phyloP scores from a whole-genome alignment of 2,329 filamentous ascomycete species.

The Cladophialophora bantiana region DNA sequence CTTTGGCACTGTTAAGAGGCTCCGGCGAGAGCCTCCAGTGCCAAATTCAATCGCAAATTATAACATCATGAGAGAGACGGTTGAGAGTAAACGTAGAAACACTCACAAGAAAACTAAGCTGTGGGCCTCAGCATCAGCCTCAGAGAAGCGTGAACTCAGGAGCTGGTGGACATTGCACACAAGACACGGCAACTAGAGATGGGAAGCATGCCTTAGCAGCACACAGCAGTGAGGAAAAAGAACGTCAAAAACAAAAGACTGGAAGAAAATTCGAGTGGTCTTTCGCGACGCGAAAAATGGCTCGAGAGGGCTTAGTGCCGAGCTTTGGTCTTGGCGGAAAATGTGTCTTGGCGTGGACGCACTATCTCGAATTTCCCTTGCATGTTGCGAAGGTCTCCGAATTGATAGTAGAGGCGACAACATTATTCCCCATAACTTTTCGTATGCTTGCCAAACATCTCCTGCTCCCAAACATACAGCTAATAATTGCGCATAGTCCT shows the following conservation, averaged over 20 bases:
- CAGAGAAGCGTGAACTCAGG: not conserved
- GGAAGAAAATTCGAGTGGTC: slow-evolving; percentile 9
- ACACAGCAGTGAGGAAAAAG: not conserved
- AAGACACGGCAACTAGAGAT: not conserved
- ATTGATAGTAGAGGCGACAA: slow-evolving; percentile 22
- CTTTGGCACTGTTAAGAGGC: slow-evolving; percentile 77
- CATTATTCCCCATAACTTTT: slow-evolving; percentile 27
- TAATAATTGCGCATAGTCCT: slow-evolving; percentile 31
- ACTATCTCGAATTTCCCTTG: slow-evolving; percentile 10
- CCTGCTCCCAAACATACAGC: slow-evolving; percentile 15
- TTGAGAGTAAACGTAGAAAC: not conserved
- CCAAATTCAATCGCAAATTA: slow-evolving; percentile 99
- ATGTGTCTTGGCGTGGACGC: slow-evolving; percentile 1
- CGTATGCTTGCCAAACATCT: slow-evolving; percentile 19
- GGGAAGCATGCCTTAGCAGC: not conserved
- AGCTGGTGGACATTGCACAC: not conserved
- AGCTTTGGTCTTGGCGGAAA: slow-evolving; percentile 1
- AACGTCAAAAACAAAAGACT: not conserved
- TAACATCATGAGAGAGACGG: slow-evolving; percentile 74
- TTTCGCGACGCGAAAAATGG: not conserved
- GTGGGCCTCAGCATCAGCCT: not conserved
- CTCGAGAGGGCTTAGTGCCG: not conserved
- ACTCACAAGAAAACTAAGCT: not conserved
- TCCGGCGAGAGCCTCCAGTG: slow-evolving; percentile 89
- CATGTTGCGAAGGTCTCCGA: not conserved